Evolutionary conservation across 306 rosid species (phyloP), one percentile per base, ranked within the genome.

Genomic region (Prunus mume): DNA sequence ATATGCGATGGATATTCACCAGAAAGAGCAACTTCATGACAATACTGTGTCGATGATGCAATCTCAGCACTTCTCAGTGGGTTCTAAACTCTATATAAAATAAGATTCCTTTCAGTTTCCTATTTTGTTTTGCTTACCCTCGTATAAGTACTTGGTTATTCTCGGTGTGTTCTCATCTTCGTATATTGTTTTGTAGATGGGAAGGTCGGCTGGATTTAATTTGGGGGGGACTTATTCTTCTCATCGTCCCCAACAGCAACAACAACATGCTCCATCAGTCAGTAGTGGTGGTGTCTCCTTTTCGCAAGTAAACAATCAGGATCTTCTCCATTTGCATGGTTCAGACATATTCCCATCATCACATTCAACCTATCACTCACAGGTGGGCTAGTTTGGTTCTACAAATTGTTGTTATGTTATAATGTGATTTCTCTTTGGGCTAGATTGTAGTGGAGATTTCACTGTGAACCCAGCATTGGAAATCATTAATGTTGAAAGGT

Each of bases 11-110:
- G 96, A 96, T 80, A 91, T 96, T 92, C 97, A 94, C 86, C 98
- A 92, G 87, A 96, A 91, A 86, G 99, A 96, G 46, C 98, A 95
- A 80, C 96, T 89, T 72, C 99, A 91, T 69, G 99, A 96, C 78
- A 96, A 85, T 79, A 68, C 96, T 12, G 79, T 88, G 82, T 84
- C 98, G 15, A 91, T 96, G 93, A 89, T 96, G 96, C 99, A 96
- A 82, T 87, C 97, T 51, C 98, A 89, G 83, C 98, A 96, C 82
- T 96, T 96, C 90, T 65, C 98, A 22, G 99, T 96, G 87, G 78
- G 96, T 87, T 71, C 32, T 70, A 73, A 43, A 69, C 78, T 61
- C 5, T 22, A 43, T 34, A 24, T 61, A 27, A 11, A 67, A 47
- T 25, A 68, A 65, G 55, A 69, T 38, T 58, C 51, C 1, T 75